Base-by-base conservation (phyloP, 2,329 filamentous ascomycete genomes). In the Fusarium aywerte region DNA sequence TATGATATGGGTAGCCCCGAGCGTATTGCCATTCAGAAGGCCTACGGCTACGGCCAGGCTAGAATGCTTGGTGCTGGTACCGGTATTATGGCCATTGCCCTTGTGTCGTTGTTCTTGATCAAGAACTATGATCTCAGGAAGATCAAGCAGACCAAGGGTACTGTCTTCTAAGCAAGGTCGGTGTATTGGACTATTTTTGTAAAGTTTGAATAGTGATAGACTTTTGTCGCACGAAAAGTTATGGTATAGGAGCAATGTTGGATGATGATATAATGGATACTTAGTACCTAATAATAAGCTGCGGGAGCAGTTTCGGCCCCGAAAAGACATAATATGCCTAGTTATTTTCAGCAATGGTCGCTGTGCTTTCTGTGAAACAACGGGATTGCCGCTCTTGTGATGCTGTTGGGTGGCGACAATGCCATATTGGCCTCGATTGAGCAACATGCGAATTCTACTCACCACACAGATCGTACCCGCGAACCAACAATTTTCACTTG, bases 1-100 rank as follows among this genome's bases (percentile, higher is more conserved):
- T 88, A 86, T 65, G 75, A 79, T 1, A 68, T 80, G 8, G 85
- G 84, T 3, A 80, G 71, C 10, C 74, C 78, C 0, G 78, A 77
- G 12, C 75, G 86, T 3, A 54, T 79, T 15, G 88, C 82, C 0
- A 89, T 90, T 68, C 87, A 89, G 70, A 73, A 79, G 9, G 84
- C 88, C 0, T 90, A 90, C 62, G 82, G 78, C 2, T 83, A 83
- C 58, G 81, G 82, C 0, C 83, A 85, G 75, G 78, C 78, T 33
- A 74, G 78, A n/a, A 83, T 86, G 81, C 73, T 85, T 29, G 74
- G 75, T n/a, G 75, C 75, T 0, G 78, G 76, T 7, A 76, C 74
- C 0, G 75, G 73, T 1, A 68, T 79, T 13, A 78, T 78, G 74
- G 69, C 58, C 0, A 36, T 79, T 27, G 62, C 70, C 1, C 70